These are phyloP conservation scores for Leccinum arenicola DNA, from an alignment of 768 basidiomycete genomes.

Conservation along the genomic window DNA sequence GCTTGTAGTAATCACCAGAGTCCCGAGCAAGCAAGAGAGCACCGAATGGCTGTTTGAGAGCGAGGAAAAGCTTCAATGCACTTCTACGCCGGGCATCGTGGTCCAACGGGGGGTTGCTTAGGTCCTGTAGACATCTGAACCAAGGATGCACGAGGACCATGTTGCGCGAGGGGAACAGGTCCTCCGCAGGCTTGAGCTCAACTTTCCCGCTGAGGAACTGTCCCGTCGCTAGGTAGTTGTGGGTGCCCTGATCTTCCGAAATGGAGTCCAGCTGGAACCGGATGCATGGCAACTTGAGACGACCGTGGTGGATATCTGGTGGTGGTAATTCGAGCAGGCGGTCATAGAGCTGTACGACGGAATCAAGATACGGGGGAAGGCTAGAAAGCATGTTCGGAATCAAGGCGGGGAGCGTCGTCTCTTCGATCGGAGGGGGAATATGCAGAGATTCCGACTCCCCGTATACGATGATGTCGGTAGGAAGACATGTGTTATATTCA, in stretches of 20 bases:
- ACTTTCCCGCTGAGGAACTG: conserved; percentile 4
- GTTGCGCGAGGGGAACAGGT: conserved; percentile 4
- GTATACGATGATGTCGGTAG: conserved; percentile 20
- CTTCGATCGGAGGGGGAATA: conserved; percentile 5
- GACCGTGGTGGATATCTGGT: conserved; percentile 15
- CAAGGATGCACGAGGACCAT: conserved; percentile 22
- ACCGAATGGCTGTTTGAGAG: conserved; percentile 16
- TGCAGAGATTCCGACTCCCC: conserved; percentile 3
- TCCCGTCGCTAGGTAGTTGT: conserved; percentile 15
- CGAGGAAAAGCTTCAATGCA: conserved; percentile 12
- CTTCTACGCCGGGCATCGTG: background rate
- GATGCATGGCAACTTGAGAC: conserved; percentile 14
- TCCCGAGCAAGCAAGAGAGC: conserved; percentile 12
- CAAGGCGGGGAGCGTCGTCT: conserved; percentile 6
- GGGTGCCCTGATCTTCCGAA: background rate
- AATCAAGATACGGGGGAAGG: background rate
- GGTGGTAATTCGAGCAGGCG: conserved; percentile 10
- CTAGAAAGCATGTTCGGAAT: background rate
- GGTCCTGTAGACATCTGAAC: conserved; percentile 14
- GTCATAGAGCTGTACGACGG: conserved; percentile 12
- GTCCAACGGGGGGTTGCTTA: conserved; percentile 4
- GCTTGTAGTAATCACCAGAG: conserved; percentile 10
- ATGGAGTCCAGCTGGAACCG: conserved; percentile 13
- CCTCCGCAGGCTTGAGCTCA: conserved; percentile 12
- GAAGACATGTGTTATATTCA: conserved; percentile 24